Percentiles rank a stretch among this genome's conserved stretches.
Conservation (phyloP, 495 filamentous ascomycete species). For the Neurospora hispaniola region DNA sequence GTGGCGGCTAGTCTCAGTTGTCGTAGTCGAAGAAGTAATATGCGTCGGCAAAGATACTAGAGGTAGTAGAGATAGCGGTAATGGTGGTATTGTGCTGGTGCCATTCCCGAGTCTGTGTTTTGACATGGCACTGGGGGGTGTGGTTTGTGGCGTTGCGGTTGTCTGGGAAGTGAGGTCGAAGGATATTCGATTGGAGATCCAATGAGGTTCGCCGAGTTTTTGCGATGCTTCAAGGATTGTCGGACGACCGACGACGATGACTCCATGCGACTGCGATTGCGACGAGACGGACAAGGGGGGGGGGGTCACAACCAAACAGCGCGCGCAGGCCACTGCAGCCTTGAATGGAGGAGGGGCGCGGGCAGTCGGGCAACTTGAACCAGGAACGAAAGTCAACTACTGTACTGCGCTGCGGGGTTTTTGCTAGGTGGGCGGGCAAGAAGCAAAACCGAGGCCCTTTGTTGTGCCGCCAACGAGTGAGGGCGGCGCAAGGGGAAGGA, state of each 20-base stretch:
- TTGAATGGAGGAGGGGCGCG: too few species aligned
- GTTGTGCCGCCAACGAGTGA: not conserved
- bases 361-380: too few species aligned
- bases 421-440: not conserved
- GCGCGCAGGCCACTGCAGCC: not conserved
- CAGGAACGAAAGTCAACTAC: too few species aligned
- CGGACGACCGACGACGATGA: not conserved
- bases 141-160: not conserved
- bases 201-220: not conserved
- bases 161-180: not conserved
- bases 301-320: not conserved
- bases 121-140: not conserved
- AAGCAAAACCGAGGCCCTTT: not conserved
- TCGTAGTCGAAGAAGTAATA: not conserved
- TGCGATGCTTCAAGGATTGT: not conserved
- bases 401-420: conserved; percentile 5
- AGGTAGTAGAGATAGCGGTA: not conserved
- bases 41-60: not conserved
- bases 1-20: not conserved
- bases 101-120: not conserved
- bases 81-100: not conserved
- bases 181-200: not conserved
- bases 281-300: not conserved
- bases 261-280: not conserved
- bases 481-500: not conserved